phyloP scores from a whole-genome alignment of 2,329 filamentous ascomycete species.

The Paecilomyces variotii region DNA sequence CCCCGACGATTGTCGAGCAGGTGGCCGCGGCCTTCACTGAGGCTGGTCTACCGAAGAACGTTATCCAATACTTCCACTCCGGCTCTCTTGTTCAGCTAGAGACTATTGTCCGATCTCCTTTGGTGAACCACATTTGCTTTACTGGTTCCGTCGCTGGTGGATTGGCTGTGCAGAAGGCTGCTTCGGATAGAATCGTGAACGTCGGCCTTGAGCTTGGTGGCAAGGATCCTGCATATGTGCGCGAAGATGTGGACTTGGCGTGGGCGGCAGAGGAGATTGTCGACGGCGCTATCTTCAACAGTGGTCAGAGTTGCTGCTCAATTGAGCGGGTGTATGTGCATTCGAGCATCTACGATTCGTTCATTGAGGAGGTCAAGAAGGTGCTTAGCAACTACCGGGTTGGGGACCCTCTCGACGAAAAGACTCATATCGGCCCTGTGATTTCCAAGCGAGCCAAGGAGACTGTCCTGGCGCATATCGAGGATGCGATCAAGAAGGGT shows the following conservation, averaged over 20 bases:
- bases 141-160: slow-evolving; percentile 88
- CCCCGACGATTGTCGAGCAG: slow-evolving; percentile 83
- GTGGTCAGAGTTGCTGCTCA: slow-evolving; percentile 94
- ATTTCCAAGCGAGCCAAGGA: slow-evolving; percentile 72
- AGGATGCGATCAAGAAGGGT: slow-evolving; percentile 74
- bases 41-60: slow-evolving; percentile 72
- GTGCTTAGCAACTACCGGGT: slow-evolving; percentile 76
- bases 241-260: slow-evolving; percentile 73
- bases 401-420: slow-evolving; percentile 74
- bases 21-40: slow-evolving; percentile 67
- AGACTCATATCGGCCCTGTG: slow-evolving; percentile 80
- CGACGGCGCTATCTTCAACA: slow-evolving; percentile 94
- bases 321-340: slow-evolving; percentile 89
- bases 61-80: slow-evolving; percentile 88
- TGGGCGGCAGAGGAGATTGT: slow-evolving; percentile 95
- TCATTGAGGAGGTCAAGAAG: slow-evolving; percentile 69
- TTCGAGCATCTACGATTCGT: slow-evolving; percentile 72
- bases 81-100: slow-evolving; percentile 72
- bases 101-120: slow-evolving; percentile 66
- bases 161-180: slow-evolving; percentile 75
- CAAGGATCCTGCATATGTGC: slow-evolving; percentile 88
- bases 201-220: slow-evolving; percentile 89
- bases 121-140: slow-evolving; percentile 78
- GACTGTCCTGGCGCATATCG: slow-evolving; percentile 68
- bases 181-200: slow-evolving; percentile 72